Base-by-base conservation (phyloP, 139 green algal species). In the Mychonastes homosphaera region DNA sequence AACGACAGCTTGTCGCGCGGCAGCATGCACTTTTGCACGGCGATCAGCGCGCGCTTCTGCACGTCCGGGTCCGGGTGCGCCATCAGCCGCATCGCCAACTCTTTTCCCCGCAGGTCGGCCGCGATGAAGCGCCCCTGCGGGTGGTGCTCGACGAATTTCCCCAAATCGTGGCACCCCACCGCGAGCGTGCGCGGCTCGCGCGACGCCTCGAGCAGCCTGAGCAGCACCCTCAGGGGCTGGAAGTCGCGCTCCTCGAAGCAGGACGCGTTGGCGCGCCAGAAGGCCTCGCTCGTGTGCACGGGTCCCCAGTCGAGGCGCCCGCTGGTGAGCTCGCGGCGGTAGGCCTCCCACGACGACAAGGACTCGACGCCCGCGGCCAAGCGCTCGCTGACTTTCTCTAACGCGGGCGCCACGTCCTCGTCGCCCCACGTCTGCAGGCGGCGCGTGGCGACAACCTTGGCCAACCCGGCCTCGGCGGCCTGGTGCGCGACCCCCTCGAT, bases 11-110 rank as follows among this genome's bases (percentile, higher is more conserved):
- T 91, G 74, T 88, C 80, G 39, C 82, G 84, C 26, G 76, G 73
- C 10, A 96, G 74, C 79, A 98, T 85, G 34, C 98, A 78, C 68
- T 91, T 94, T 72, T 98, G 92, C 30, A 95, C 80, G 59, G 69
- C 84, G 50, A 95, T 65, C 66, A 98, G 76, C 33, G 88, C 90
- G 62, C 97, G 79, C 70, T 89, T 90, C 58, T 87, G 84, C 49
- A 98, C 92, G 18, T 94, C 84, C 1, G 74, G 43, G 71, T 98
- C 92, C 1, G 74, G 69, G 77, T 95, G 80, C 33, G 72, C 63
- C 83, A 98, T 95, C 30, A 95, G 74, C 41, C 78, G 78, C 92
- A 98, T 95, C 26, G 91, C 84, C 32, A 86, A 59, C 71, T 92
- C 83, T 81, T 98, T 98, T 34, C 84, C 92, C 19, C 81, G 72